Evolutionary conservation across 2,329 filamentous ascomycete genomes (phyloP).

Genomic region (Colletotrichum karsti): DNA sequence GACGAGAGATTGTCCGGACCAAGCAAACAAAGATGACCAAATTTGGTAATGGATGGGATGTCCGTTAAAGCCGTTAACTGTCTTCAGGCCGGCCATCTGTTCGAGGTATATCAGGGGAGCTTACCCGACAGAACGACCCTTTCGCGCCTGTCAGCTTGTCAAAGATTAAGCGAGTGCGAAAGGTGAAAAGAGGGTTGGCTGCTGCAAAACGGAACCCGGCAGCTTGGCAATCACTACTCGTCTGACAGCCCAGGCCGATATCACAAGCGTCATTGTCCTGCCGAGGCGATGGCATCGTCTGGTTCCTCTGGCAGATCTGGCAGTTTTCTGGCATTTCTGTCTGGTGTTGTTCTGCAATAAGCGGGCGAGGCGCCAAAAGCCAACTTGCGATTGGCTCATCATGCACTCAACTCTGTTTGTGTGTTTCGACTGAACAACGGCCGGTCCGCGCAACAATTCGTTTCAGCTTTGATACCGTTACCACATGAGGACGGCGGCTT

Average conservation of each 20-base stretch:
- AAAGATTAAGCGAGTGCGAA: slow-evolving; percentile 9
- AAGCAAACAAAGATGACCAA: background rate
- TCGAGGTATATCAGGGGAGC: slow-evolving; percentile 4
- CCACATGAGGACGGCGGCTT: background rate
- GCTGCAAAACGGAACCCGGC: background rate
- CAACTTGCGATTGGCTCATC: slow-evolving; percentile 18
- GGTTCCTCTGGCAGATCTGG: slow-evolving; percentile 1
- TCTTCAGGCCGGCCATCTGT: background rate
- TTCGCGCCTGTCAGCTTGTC: background rate
- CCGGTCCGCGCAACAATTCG: background rate
- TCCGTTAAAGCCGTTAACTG: background rate
- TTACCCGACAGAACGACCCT: background rate
- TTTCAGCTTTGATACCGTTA: slow-evolving; percentile 24
- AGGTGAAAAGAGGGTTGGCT: background rate
- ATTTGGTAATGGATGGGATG: slow-evolving; percentile 2
- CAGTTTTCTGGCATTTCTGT: background rate
- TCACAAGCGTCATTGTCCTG: background rate
- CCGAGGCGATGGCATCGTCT: background rate
- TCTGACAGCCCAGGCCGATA: background rate
- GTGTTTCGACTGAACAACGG: slow-evolving; percentile 21
- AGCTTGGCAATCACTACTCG: background rate
- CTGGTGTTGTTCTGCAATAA: background rate
- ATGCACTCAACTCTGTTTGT: background rate
- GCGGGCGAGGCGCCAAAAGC: background rate
- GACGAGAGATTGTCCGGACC: background rate